Evolutionary conservation across 1,139 yeast species (phyloP), one percentile per base, ranked within the genome.

Genomic region (Yamadazyma dushanensis): DNA sequence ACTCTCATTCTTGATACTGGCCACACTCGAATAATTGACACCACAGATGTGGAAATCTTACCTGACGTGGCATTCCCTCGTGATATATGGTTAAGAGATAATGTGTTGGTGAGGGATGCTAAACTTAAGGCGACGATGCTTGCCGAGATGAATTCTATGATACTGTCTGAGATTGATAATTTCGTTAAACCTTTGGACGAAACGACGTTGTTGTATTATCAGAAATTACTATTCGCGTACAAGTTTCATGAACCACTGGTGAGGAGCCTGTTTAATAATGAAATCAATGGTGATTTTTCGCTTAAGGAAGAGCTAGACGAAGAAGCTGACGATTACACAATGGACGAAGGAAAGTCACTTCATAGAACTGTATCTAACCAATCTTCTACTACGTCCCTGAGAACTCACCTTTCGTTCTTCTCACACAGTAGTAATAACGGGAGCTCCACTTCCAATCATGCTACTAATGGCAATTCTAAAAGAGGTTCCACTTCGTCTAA

Each of bases 71-170:
- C 51, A 2, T 50, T 70, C 11, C 73, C 76, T 2, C 40, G 42
- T n/a, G 73, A 69, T 39, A 42, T 67, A 16, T 70, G 76, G 76
- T 47, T 64, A 20, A 50, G 51, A 30, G 64, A 63, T 19, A 65
- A 62, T 20, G 51, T 69, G 2, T 40, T 46, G 17, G 54, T 70
- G 17, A 56, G 58, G 32, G 68, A 68, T 36, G 43, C 57, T 37
- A 61, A 59, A 36, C 53, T 66, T 27, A 70, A 70, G 45, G 53
- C 54, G 11, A 51, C 63, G 8, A 49, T 70, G 42, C 49, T 70
- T 31, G 49, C 46, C 14, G 75, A 70, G 32, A 54, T 68, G 19
- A 67, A 63, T 45, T 36, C 51, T 18, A 56, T 66, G 58, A 48
- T 69, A 6, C 60, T 54, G 22, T 37, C 38, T n/a, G 68, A 62